These are phyloP conservation scores for Starmerella khaoyaiensis DNA, from an alignment of 805 yeast genomes.

Conservation along the genomic window DNA sequence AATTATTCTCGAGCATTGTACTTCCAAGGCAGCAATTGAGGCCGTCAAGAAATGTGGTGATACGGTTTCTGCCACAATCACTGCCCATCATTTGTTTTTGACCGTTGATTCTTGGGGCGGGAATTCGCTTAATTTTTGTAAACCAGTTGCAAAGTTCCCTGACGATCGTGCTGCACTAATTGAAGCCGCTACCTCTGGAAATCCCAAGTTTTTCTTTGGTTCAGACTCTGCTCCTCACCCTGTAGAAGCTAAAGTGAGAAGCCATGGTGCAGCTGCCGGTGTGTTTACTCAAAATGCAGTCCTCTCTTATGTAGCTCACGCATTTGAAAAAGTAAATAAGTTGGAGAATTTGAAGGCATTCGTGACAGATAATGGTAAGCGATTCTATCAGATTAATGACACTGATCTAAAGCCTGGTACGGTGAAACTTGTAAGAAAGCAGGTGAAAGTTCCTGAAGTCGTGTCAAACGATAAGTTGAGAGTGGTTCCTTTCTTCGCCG, in stretches of 20 bases:
- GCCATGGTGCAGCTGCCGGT: slow-evolving; percentile 91
- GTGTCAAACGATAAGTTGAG: slow-evolving; percentile 35
- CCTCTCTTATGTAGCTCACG: slow-evolving; percentile 71
- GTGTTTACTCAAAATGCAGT: slow-evolving; percentile 83
- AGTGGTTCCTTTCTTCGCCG: slow-evolving; percentile 80
- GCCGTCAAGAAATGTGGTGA: slow-evolving; percentile 57
- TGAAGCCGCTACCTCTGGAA: slow-evolving; percentile 81
- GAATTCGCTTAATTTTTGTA: slow-evolving; percentile 85
- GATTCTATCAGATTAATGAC: slow-evolving; percentile 50
- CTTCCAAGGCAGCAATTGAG: slow-evolving; percentile 77
- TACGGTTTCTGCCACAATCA: slow-evolving; percentile 81
- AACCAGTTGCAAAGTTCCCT: slow-evolving; percentile 94
- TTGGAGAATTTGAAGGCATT: slow-evolving; percentile 58
- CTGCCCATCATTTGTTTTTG: slow-evolving; percentile 85
- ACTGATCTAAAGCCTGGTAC: slow-evolving; percentile 33
- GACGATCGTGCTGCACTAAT: slow-evolving; percentile 68
- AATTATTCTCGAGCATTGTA: slow-evolving; percentile 88
- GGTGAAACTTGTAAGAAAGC: slow-evolving; percentile 42
- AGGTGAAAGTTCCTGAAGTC: slow-evolving; percentile 46
- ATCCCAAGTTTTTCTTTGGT: slow-evolving; percentile 88
- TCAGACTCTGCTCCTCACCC: slow-evolving; percentile 99
- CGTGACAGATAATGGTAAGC: slow-evolving; percentile 59
- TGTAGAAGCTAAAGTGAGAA: slow-evolving; percentile 58
- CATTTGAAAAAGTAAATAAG: slow-evolving; percentile 54
- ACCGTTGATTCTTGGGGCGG: slow-evolving; percentile 97